Conservation (phyloP, 257 asterid species). For the Fraxinus americana region DNA sequence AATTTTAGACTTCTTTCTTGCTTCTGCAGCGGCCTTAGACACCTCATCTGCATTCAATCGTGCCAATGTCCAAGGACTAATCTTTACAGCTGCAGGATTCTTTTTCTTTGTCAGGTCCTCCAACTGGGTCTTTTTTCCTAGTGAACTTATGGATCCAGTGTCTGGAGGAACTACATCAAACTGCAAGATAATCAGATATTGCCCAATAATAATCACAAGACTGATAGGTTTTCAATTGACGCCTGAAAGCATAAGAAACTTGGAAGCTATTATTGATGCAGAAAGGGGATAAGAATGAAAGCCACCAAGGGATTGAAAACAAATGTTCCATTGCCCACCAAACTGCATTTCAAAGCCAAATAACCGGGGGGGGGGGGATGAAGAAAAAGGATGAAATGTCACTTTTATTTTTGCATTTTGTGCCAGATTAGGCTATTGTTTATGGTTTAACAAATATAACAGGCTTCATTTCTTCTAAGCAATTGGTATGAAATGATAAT, state of each 20-base stretch:
- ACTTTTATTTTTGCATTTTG: too few species aligned
- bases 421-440: too few species aligned
- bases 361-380: too few species aligned
- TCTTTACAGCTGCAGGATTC: conserved; percentile 78
- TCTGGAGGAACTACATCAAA: conserved; percentile 90
- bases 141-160: conserved; percentile 76
- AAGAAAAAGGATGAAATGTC: too few species aligned
- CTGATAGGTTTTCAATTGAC: neutral
- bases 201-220: neutral
- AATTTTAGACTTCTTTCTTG: conserved; percentile 84
- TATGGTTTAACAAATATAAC: too few species aligned
- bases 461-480: too few species aligned
- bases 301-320: too few species aligned
- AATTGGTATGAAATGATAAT: too few species aligned
- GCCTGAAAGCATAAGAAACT: neutral
- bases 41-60: conserved; percentile 88
- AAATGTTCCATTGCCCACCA: neutral
- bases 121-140: conserved; percentile 56
- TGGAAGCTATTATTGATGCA: neutral
- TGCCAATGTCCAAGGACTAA: conserved; percentile 95
- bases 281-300: neutral
- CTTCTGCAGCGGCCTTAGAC: conserved; percentile 95
- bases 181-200: conserved; percentile 42
- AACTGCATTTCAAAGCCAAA: neutral
- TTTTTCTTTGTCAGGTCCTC: conserved; percentile 79